Evolutionary conservation across 1,139 yeast genomes (phyloP), one percentile per base, ranked within the genome.

Genomic region (Kluyveromyces marxianus): DNA sequence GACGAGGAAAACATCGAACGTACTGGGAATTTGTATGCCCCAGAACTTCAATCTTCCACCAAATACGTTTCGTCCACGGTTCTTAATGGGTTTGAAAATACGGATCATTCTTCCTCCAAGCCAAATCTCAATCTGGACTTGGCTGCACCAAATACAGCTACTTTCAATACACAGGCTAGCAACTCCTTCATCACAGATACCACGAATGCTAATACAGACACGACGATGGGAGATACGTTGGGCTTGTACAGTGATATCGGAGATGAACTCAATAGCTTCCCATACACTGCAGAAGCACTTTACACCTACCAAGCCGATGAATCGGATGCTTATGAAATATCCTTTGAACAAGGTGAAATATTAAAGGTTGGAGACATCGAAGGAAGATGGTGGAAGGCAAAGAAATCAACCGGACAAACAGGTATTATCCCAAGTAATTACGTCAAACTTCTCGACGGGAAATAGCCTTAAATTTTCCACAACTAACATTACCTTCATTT

Each of bases 351-450:
- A 66, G 97, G 92, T 50, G 98, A 92, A 65, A 71, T 89, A 28
- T 75, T 92, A 63, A 90, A 85, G 58, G 95, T 92, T 40, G 89
- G 88, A 57, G 97, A 92, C 61, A 86, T 88, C 49, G 88, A 87
- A 54, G 97, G 97, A 44, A 83, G 94, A 69, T 92, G 98, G 98
- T 92, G 97, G 97, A 96, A 89, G 68, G 97, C 96, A 33, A 79
- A 86, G 62, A 79, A 90, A 60, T 74, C 83, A 24, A 83, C 80
- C 57, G 98, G 98, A 41, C 95, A 89, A 65, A 86, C 88, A 44
- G 98, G 98, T 56, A 92, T 92, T 57, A 90, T 96, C 66, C 98
- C 98, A 44, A 84, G 95, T 54, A 92, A 92, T 66, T 92, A 92
- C 60, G 94, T 90, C 44, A 85, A 86, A 62, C 70, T 88, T 55